Evolutionary conservation across 2,329 filamentous ascomycete species (phyloP).

Genomic region (Neocucurbitaria cava): DNA sequence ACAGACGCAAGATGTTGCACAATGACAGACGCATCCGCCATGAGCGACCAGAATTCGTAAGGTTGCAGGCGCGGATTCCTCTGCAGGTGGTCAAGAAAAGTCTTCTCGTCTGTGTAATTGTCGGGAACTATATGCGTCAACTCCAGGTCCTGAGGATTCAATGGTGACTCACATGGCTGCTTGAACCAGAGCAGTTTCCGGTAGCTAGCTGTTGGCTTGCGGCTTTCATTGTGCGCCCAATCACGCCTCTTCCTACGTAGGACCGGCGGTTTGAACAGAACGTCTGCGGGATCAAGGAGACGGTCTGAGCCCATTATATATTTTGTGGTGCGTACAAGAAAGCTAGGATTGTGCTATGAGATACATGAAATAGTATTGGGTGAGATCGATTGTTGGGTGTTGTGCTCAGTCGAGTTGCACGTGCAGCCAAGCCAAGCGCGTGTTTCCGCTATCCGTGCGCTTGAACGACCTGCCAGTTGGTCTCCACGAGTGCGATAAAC

Average conservation of each 20-base stretch:
- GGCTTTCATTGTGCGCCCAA: conserved; percentile 68
- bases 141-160: background rate
- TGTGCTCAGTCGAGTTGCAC: background rate
- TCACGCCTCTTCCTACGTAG: conserved; percentile 53
- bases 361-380: background rate
- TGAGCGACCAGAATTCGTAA: conserved; percentile 97
- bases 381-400: background rate
- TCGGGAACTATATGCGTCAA: conserved; percentile 74
- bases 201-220: conserved; percentile 77
- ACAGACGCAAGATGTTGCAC: conserved; percentile 97
- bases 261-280: conserved; percentile 17
- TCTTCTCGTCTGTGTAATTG: conserved; percentile 97
- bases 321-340: background rate
- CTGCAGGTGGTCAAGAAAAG: conserved; percentile 94
- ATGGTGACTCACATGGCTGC: conserved; percentile 74
- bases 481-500: background rate
- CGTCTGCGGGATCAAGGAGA: conserved; percentile 19
- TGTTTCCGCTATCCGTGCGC: background rate
- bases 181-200: conserved; percentile 99
- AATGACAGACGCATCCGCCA: conserved; percentile 94
- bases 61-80: conserved; percentile 91
- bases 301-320: conserved; percentile 19
- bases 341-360: background rate
- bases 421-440: background rate
- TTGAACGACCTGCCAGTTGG: too few relatives aligned